A percentile compares a stretch with the other conserved stretches of the same genome.
These are phyloP conservation scores for Leptodontidium sp. DNA, from an alignment of 2,329 filamentous ascomycete genomes.

Conservation along the genomic window DNA sequence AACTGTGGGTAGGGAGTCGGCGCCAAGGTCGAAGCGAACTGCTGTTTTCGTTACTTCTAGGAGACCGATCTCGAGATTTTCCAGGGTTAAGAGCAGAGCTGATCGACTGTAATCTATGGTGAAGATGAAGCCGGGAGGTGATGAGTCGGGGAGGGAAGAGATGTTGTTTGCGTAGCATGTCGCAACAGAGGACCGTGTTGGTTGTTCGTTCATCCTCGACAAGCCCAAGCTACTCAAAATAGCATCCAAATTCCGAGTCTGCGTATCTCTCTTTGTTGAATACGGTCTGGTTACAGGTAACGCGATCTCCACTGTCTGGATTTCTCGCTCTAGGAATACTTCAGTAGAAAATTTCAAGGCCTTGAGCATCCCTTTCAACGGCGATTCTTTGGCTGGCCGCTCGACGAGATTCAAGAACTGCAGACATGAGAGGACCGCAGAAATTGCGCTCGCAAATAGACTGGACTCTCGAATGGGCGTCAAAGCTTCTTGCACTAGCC, in stretches of 20 bases:
- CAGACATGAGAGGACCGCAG: neutral
- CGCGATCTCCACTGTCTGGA: neutral
- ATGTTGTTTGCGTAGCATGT: neutral
- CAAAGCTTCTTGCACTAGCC: neutral
- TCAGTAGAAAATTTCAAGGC: neutral
- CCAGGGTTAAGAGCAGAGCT: neutral
- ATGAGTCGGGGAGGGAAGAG: neutral
- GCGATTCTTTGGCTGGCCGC: neutral
- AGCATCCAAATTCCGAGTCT: neutral
- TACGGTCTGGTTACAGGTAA: neutral
- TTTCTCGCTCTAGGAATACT: neutral
- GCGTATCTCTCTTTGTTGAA: neutral
- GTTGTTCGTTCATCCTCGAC: neutral
- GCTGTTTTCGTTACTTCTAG: neutral
- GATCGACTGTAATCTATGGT: neutral
- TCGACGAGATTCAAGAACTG: neutral
- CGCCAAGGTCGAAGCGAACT: neutral
- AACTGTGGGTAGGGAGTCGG: neutral
- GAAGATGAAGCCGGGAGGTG: neutral
- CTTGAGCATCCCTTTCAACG: neutral
- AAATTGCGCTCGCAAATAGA: neutral
- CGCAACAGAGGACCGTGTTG: neutral
- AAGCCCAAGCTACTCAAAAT: neutral
- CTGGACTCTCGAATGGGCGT: neutral
- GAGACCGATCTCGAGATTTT: conserved; percentile 3